Percentiles rank a stretch among this genome's conserved stretches.
Conservation (phyloP, 345 rosid species). For the Lepidium didymum region DNA sequence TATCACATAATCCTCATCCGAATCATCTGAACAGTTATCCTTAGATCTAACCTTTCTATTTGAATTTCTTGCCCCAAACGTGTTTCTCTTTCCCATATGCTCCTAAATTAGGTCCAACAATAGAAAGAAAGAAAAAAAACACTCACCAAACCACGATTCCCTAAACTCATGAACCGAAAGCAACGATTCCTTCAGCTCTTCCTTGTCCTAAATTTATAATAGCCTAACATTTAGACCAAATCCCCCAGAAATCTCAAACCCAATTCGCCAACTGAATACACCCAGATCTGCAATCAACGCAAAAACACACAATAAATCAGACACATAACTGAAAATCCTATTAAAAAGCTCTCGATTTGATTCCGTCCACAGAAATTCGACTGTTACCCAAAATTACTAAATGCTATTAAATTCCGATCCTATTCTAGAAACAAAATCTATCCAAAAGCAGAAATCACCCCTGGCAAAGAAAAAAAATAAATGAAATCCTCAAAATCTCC, state of each 20-base stretch:
- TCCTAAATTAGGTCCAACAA: conserved; percentile 13
- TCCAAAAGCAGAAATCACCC: conserved; percentile 1
- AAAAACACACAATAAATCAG: conserved; percentile 28
- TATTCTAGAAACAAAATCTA: background rate
- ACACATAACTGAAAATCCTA: background rate
- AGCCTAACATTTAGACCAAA: conserved; percentile 33
- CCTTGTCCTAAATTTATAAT: conserved; percentile 11
- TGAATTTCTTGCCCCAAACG: conserved; percentile 41
- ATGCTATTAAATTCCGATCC: background rate
- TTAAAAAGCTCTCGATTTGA: conserved; percentile 12
- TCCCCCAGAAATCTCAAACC: conserved; percentile 23
- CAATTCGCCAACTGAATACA: conserved; percentile 17
- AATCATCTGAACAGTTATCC: conserved; percentile 70
- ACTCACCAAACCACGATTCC: conserved; percentile 15
- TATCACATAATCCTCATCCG: conserved; percentile 95
- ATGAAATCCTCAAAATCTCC: background rate
- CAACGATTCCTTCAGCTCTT: conserved; percentile 17
- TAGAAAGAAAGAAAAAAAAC: background rate
- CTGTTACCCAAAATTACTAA: conserved; percentile 24
- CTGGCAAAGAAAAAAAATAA: background rate
- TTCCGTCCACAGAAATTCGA: conserved; percentile 8
- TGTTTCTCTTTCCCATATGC: conserved; percentile 83
- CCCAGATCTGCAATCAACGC: conserved; percentile 21
- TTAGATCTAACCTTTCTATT: conserved; percentile 45
- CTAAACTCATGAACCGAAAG: conserved; percentile 22